Evolutionary conservation across 768 basidiomycete genomes (phyloP).

Genomic region (Rubroboletus satanas): DNA sequence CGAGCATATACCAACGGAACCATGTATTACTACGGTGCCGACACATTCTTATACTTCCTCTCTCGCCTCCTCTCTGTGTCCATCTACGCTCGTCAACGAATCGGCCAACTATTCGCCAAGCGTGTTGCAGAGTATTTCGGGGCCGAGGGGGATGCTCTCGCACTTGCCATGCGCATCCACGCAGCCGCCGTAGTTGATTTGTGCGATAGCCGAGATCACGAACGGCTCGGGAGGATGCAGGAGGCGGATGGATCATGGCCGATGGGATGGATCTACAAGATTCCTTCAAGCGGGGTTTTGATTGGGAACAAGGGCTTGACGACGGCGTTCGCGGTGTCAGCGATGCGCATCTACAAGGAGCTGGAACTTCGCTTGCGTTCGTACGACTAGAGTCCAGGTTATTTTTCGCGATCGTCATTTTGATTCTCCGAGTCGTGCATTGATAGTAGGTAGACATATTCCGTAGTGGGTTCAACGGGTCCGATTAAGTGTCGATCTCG

Average conservation of each 20-base stretch:
- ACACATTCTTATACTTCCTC: constrained; percentile 22
- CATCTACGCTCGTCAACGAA: constrained; percentile 10
- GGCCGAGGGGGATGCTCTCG: constrained; percentile 16
- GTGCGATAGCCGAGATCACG: constrained; percentile 14
- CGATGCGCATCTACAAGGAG: constrained; percentile 12
- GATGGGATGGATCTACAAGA: constrained; percentile 20
- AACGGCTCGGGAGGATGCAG: constrained; percentile 17
- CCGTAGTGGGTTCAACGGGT: no score
- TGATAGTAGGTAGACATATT: no score
- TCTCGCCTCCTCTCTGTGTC: constrained; percentile 19
- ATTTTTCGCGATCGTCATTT: neutral
- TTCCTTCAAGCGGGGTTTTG: neutral
- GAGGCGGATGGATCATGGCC: constrained; percentile 21
- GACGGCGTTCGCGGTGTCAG: constrained; percentile 20
- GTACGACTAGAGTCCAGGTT: constrained; percentile 5
- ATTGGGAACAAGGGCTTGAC: constrained; percentile 20
- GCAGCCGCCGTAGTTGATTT: constrained; percentile 10
- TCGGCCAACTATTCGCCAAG: constrained; percentile 12
- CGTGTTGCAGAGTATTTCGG: constrained; percentile 18
- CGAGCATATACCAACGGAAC: constrained; percentile 20
- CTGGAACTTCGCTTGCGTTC: constrained; percentile 12
- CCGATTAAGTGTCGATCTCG: no score
- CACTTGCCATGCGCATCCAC: constrained; percentile 18
- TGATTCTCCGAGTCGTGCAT: neutral
- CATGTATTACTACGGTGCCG: constrained; percentile 15